These are phyloP conservation scores for Picochlorum sp. DNA, from an alignment of 139 green algal genomes.

Conservation along the genomic window DNA sequence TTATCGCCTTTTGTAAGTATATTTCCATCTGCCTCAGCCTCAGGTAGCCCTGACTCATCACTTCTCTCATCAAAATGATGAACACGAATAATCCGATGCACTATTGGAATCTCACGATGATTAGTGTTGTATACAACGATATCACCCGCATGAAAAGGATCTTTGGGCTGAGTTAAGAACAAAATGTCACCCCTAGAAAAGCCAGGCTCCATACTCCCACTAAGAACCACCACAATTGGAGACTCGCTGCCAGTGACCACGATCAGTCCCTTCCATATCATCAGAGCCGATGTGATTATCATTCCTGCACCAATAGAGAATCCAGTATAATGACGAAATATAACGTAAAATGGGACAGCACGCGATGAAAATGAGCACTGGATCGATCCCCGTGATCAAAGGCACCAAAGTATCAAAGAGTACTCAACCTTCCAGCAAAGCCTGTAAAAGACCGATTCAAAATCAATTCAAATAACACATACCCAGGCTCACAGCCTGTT, in stretches of 20 bases:
- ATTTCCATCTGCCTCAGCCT: too few relatives aligned
- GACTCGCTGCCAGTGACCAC: constrained; percentile 88
- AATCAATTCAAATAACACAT: not conserved
- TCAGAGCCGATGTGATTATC: constrained; percentile 90
- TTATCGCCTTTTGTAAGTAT: constrained; percentile 97
- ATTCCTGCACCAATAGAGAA: constrained; percentile 45
- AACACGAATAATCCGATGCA: constrained; percentile 87
- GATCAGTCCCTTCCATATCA: constrained; percentile 97
- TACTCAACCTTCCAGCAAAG: too few relatives aligned
- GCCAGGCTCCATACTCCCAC: constrained; percentile 94
- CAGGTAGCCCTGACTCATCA: too few relatives aligned
- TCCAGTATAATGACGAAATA: not conserved
- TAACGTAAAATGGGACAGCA: not conserved
- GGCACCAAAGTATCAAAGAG: too few relatives aligned
- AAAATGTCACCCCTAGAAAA: constrained; percentile 96
- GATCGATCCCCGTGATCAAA: not conserved
- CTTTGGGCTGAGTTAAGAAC: constrained; percentile 79
- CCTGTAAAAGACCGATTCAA: too few relatives aligned
- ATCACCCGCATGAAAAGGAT: constrained; percentile 26
- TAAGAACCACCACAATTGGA: constrained; percentile 94
- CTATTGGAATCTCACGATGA: constrained; percentile 89
- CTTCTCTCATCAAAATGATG: constrained; percentile 40
- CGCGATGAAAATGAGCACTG: not conserved
- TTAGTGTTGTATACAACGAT: constrained; percentile 95
- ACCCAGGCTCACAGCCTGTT: constrained; percentile 62